phyloP scores from a whole-genome alignment of 2,329 filamentous ascomycete species.

The Chaetomium olivaceum region DNA sequence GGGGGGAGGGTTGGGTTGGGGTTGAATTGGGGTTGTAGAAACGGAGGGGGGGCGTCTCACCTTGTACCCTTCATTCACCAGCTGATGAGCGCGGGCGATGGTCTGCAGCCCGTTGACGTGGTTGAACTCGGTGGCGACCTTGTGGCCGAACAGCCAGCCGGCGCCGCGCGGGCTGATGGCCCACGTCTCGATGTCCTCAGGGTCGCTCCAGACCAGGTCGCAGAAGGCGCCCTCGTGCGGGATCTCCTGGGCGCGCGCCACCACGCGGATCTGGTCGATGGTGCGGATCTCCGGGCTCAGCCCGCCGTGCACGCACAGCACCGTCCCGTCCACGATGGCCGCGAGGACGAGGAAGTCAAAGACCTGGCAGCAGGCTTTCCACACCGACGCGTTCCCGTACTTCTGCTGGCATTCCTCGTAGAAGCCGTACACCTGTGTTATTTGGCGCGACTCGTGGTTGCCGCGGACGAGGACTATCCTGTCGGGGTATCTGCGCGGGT shows the following conservation, averaged over 20 bases:
- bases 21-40: neutral
- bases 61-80: slow-evolving; percentile 98
- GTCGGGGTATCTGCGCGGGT: slow-evolving; percentile 75
- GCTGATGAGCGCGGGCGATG: slow-evolving; percentile 94
- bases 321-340: slow-evolving; percentile 96
- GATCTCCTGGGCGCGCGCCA: slow-evolving; percentile 95
- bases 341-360: slow-evolving; percentile 97
- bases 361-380: slow-evolving; percentile 99
- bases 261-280: slow-evolving; percentile 98
- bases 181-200: slow-evolving; percentile 96
- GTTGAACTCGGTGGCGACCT: slow-evolving; percentile 96
- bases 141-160: slow-evolving; percentile 97
- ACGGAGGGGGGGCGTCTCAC: slow-evolving; percentile 51
- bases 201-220: slow-evolving; percentile 96
- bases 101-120: slow-evolving; percentile 95
- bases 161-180: slow-evolving; percentile 90
- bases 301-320: slow-evolving; percentile 96
- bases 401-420: slow-evolving; percentile 98
- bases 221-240: slow-evolving; percentile 98
- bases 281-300: slow-evolving; percentile 89
- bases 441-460: slow-evolving; percentile 96
- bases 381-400: slow-evolving; percentile 98
- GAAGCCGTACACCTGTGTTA: slow-evolving; percentile 98
- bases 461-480: slow-evolving; percentile 94
- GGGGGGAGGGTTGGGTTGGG: neutral